These are phyloP conservation scores for Rhodotorula taiwanensis DNA, from an alignment of 768 basidiomycete genomes.

Conservation along the genomic window DNA sequence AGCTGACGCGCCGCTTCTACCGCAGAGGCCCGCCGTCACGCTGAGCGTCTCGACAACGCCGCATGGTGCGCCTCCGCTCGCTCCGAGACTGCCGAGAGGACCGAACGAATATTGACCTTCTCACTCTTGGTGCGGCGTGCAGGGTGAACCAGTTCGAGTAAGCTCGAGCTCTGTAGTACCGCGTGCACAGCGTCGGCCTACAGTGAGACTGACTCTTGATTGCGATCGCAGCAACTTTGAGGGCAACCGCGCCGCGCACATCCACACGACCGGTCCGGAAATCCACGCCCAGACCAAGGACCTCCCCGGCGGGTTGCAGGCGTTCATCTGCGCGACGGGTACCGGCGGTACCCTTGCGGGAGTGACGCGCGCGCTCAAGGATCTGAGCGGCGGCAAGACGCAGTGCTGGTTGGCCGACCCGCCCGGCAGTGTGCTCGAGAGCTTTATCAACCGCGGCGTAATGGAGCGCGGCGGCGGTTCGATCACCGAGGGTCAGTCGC, in stretches of 20 bases:
- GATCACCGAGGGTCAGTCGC: constrained; percentile 71
- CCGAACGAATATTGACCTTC: background rate
- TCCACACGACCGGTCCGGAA: constrained; percentile 86
- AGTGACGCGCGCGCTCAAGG: constrained; percentile 71
- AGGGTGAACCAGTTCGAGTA: constrained; percentile 66
- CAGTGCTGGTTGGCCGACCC: constrained; percentile 96
- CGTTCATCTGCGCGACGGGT: constrained; percentile 89
- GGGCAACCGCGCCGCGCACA: constrained; percentile 74
- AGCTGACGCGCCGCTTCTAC: constrained; percentile 7
- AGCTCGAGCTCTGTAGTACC: too few species aligned
- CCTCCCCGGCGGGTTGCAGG: constrained; percentile 60
- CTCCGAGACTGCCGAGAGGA: background rate
- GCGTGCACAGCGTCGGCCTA: too few species aligned
- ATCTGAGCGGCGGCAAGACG: constrained; percentile 66
- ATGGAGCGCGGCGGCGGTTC: constrained; percentile 76
- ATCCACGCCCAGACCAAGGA: constrained; percentile 78
- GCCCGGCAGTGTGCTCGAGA: constrained; percentile 83
- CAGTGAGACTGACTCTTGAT: background rate
- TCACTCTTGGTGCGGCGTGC: background rate
- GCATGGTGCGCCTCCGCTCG: constrained; percentile 60
- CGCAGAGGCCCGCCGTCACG: constrained; percentile 70
- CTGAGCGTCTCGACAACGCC: constrained; percentile 63
- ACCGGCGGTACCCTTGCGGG: constrained; percentile 96
- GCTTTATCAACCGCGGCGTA: constrained; percentile 67
- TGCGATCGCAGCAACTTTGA: constrained; percentile 48